A percentile compares a stretch with the other conserved stretches of the same genome.
Evolutionary conservation across 768 basidiomycete genomes (phyloP).

Genomic region (Grammothele lineata): DNA sequence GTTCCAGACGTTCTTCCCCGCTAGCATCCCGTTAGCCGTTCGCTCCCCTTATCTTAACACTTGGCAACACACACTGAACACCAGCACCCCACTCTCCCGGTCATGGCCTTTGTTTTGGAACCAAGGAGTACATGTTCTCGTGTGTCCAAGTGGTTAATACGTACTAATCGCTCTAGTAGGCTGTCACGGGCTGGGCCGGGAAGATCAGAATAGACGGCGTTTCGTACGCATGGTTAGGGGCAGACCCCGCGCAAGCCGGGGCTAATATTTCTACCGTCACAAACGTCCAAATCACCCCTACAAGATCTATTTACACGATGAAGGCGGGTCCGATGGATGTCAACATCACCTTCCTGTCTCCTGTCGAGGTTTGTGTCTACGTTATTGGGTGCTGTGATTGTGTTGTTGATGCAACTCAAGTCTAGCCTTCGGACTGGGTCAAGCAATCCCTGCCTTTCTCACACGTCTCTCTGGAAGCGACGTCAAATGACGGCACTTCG

Average conservation of each 20-base stretch:
- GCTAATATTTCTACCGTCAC: neutral
- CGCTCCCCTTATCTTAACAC: slow-evolving; percentile 24
- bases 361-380: slow-evolving; percentile 35
- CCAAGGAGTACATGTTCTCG: neutral
- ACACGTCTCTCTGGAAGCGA: slow-evolving; percentile 30
- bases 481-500: slow-evolving; percentile 26
- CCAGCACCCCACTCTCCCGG: neutral
- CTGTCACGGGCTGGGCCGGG: slow-evolving; percentile 7
- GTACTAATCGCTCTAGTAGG: neutral
- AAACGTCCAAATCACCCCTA: neutral
- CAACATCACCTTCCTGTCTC: slow-evolving; percentile 35
- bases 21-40: slow-evolving; percentile 22
- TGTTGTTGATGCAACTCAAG: too few relatives aligned
- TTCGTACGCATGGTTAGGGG: slow-evolving; percentile 7
- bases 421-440: slow-evolving; percentile 33
- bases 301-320: slow-evolving; percentile 24
- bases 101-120: slow-evolving; percentile 20
- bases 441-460: slow-evolving; percentile 37
- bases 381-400: too few relatives aligned
- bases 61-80: slow-evolving; percentile 15
- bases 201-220: slow-evolving; percentile 4
- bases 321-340: slow-evolving; percentile 32
- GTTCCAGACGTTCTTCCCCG: slow-evolving; percentile 12
- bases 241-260: neutral
- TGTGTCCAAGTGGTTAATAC: too few relatives aligned